Evolutionary conservation across 805 yeast genomes (phyloP), one percentile per base, ranked within the genome.

Genomic region (Maudiozyma saulgeensis): DNA sequence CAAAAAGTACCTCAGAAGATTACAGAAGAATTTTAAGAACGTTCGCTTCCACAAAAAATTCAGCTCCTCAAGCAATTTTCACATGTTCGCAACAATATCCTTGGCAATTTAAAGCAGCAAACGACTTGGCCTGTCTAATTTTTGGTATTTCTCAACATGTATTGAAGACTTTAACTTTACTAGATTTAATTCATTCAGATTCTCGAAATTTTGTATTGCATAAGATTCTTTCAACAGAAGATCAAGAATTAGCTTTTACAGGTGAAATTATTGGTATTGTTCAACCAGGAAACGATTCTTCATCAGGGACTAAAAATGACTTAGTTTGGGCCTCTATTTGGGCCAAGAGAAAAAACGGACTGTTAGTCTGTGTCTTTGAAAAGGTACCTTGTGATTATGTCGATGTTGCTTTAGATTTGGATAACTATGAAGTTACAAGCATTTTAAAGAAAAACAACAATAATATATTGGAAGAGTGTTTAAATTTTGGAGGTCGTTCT

Each of bases 241-340:
- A 53, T 48, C 70, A 53, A 56, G 77, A 77, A 51, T 75, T 82
- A 46, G 78, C 83, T 0, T 85, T 85, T 60, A 78, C 89, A 1
- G 97, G 96, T 51, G 93, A 87, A 58, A 80, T 89, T 44, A 80
- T 88, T 12, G 96, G 95, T 9, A 84, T 89, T 44, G 72, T 78
- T 40, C 76, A 87, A 56, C 80, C 82, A 13, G 84, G 85, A 16
- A 76, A 75, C 44, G 45, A 45, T 35, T 50, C 58, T 9, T 16
- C 23, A 38, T 18, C 41, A 2, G 12, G 15, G 5, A 26, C 18
- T 3, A 48, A 48, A 11, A 39, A 46, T 34, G 76, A 76, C 28
- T 70, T 77, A 51, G 85, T 90, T 0, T 82, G 95, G 85, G 89
- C 96, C 11, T 85, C 96, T 0, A 66, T 90, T 49, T 91, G 96